Percentiles rank a stretch among this genome's conserved stretches.
phyloP scores from a whole-genome alignment of 176 grass and related monocot species.

The Avena insularis region DNA sequence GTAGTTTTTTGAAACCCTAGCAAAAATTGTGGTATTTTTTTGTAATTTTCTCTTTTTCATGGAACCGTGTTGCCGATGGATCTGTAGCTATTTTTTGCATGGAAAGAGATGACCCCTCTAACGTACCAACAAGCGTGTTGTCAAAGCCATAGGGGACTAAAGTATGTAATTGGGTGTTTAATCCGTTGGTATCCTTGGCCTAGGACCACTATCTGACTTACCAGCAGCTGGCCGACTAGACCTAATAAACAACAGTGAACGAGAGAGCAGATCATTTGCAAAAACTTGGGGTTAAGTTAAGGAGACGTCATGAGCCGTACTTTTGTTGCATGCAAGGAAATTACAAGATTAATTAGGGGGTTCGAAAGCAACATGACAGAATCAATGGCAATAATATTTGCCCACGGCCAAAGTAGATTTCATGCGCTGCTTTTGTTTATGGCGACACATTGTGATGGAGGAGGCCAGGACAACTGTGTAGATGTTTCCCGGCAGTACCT shows the following conservation, averaged over 20 bases:
- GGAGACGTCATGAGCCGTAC: not conserved
- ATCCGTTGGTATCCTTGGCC: slow-evolving; percentile 6
- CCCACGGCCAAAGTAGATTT: slow-evolving; percentile 18
- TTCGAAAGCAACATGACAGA: not conserved
- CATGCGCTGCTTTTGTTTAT: slow-evolving; percentile 30
- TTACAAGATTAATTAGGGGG: not conserved
- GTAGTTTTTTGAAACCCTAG: too few species aligned
- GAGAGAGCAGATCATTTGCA: not conserved
- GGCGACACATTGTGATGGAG: not conserved
- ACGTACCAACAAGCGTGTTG: slow-evolving; percentile 34
- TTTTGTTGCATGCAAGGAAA: slow-evolving; percentile 2
- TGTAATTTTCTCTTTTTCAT: too few species aligned
- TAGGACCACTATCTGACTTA: slow-evolving; percentile 17
- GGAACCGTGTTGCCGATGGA: not conserved
- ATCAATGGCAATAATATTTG: slow-evolving; percentile 20
- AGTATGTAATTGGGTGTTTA: slow-evolving; percentile 5
- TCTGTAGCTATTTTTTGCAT: not conserved
- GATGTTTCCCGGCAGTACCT: slow-evolving; percentile 4
- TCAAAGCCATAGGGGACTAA: slow-evolving; percentile 34
- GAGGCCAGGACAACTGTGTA: not conserved
- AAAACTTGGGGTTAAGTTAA: not conserved
- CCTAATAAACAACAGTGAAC: slow-evolving; percentile 28
- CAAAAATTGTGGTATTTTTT: too few species aligned
- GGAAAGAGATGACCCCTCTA: not conserved
- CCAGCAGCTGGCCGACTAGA: not conserved